A percentile compares a stretch with the other conserved stretches of the same genome.
Evolutionary conservation across 805 yeast species (phyloP).

Genomic region (Sungouiozyma intestinalis): DNA sequence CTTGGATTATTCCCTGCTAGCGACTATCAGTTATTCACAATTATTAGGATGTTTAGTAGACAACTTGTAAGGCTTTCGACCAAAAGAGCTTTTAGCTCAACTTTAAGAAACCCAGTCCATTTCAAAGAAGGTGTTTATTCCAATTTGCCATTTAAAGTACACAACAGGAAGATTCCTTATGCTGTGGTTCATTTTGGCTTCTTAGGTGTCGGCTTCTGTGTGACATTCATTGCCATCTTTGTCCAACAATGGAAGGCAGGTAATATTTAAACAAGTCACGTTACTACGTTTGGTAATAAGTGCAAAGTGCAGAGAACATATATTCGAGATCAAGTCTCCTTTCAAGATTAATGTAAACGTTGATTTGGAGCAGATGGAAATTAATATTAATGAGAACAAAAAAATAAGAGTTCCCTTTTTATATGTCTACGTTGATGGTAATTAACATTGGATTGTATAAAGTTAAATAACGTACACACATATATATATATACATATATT

Average conservation of each 20-base stretch:
- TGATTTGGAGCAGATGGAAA: too few relatives aligned
- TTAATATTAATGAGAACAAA: neutral
- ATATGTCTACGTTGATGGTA: too few relatives aligned
- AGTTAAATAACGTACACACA: too few relatives aligned
- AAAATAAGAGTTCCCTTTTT: too few relatives aligned
- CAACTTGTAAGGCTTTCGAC: slow-evolving; percentile 26
- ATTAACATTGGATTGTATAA: too few relatives aligned
- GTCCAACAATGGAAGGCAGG: slow-evolving; percentile 89
- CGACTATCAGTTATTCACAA: neutral
- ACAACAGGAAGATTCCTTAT: slow-evolving; percentile 85
- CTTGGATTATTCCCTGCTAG: too few relatives aligned
- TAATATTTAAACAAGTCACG: slow-evolving; percentile 4
- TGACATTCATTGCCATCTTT: slow-evolving; percentile 70
- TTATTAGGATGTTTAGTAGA: slow-evolving; percentile 23
- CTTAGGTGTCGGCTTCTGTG: slow-evolving; percentile 56
- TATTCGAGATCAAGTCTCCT: neutral
- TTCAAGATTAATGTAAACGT: neutral
- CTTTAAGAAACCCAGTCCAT: slow-evolving; percentile 39
- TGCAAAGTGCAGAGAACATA: neutral
- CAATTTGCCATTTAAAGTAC: slow-evolving; percentile 90
- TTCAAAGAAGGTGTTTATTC: slow-evolving; percentile 78
- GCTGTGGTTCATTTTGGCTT: slow-evolving; percentile 73
- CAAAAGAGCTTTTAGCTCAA: slow-evolving; percentile 46
- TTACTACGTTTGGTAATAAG: too few relatives aligned
- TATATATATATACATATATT: too few relatives aligned